These are phyloP conservation scores for Purshia tridentata DNA, from an alignment of 306 rosid species.

Conservation along the genomic window DNA sequence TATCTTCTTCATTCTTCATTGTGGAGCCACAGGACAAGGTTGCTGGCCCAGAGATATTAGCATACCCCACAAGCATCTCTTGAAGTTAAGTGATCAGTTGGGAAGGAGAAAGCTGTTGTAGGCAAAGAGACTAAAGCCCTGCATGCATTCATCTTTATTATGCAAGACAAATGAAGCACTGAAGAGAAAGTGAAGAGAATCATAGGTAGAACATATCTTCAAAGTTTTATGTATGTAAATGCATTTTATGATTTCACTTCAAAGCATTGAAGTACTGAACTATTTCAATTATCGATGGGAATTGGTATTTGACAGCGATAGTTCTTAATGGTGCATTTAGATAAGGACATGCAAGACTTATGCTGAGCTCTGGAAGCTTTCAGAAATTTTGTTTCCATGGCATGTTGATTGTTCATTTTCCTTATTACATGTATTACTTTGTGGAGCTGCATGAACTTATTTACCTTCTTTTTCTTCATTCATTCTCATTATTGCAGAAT, in stretches of 20 bases:
- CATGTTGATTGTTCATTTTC: background rate
- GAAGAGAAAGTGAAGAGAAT: background rate
- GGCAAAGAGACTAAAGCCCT: slow-evolving; percentile 27
- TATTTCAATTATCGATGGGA: background rate
- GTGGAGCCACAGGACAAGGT: slow-evolving; percentile 17
- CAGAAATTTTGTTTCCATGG: background rate
- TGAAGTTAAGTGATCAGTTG: slow-evolving; percentile 8
- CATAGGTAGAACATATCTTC: background rate
- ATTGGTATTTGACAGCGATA: background rate
- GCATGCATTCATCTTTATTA: slow-evolving; percentile 9
- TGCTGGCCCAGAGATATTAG: slow-evolving; percentile 22
- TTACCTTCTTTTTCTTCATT: too few species aligned
- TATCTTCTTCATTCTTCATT: slow-evolving; percentile 24
- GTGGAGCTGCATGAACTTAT: background rate
- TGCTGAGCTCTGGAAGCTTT: background rate
- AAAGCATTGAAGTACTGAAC: background rate
- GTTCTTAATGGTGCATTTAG: background rate
- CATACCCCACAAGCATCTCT: slow-evolving; percentile 29
- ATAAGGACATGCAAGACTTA: background rate
- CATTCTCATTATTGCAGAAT: too few species aligned
- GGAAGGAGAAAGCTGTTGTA: slow-evolving; percentile 19
- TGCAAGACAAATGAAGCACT: background rate
- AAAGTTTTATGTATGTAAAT: background rate
- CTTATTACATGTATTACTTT: background rate
- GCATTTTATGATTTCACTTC: background rate